Conservation (phyloP, 2,329 filamentous ascomycete species). For the Teratosphaeria pseudoeucalypti region DNA sequence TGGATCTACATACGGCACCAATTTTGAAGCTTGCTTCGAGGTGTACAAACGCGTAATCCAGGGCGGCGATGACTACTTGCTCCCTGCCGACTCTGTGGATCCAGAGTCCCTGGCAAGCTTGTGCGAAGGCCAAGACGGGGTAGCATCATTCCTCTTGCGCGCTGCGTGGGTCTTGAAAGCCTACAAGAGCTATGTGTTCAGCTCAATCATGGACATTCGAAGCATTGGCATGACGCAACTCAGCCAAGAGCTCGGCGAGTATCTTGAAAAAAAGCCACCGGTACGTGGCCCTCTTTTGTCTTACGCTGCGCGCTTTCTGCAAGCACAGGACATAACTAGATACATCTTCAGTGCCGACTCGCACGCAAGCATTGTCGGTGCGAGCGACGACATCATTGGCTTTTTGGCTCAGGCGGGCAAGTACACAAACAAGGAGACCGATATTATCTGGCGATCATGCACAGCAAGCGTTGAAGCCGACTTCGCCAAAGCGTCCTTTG, state of each 20-base stretch:
- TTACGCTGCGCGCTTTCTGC: constrained; percentile 60
- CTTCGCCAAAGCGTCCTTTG: constrained; percentile 68
- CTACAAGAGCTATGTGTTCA: constrained; percentile 62
- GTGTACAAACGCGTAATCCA: constrained; percentile 16
- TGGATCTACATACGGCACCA: background rate
- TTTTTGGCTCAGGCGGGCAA: constrained; percentile 73
- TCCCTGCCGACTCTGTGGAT: constrained; percentile 1
- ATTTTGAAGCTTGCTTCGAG: constrained; percentile 1
- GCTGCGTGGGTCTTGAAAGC: constrained; percentile 61
- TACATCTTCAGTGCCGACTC: constrained; percentile 87
- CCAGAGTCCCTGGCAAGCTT: constrained; percentile 2
- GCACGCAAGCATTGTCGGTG: constrained; percentile 76
- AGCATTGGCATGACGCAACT: constrained; percentile 68
- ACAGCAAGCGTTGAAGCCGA: constrained; percentile 72
- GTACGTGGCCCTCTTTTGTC: constrained; percentile 46
- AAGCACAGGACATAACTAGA: constrained; percentile 61
- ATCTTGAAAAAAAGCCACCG: background rate
- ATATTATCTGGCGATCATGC: constrained; percentile 76
- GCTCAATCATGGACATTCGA: constrained; percentile 82
- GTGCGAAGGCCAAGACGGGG: constrained; percentile 8
- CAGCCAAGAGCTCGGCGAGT: constrained; percentile 56
- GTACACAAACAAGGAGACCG: constrained; percentile 62
- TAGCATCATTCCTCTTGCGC: constrained; percentile 39
- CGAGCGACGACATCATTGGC: constrained; percentile 73
- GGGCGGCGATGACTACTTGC: constrained; percentile 12